Conservation (phyloP, 352 stramenopile genomes). For the Pythium vanterpoolii region DNA sequence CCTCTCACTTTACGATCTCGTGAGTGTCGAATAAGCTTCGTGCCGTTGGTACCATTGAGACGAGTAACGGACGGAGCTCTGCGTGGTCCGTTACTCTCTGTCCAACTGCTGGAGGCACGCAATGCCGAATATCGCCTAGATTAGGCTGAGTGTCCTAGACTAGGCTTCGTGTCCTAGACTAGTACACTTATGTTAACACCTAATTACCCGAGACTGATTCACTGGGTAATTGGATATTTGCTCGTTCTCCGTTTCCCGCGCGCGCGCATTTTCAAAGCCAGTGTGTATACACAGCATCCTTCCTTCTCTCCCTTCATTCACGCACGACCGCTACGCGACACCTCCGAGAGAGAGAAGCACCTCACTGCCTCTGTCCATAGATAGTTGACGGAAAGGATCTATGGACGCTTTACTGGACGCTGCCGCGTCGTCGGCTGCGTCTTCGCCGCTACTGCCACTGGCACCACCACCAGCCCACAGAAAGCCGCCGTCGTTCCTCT, state of each 20-base stretch:
- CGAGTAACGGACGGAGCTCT: no score
- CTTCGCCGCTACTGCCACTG: neutral
- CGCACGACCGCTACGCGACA: neutral
- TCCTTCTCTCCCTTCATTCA: constrained; percentile 3
- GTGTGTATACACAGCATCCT: neutral
- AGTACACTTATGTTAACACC: no score
- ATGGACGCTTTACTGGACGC: constrained; percentile 7
- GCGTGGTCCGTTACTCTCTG: no score
- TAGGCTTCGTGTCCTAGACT: no score
- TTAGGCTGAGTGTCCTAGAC: no score
- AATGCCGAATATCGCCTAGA: no score
- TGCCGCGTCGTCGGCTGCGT: neutral
- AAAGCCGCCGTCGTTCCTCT: constrained; percentile 17
- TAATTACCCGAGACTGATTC: neutral
- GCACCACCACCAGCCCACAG: neutral
- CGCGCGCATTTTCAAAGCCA: constrained; percentile 12
- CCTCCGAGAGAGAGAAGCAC: neutral
- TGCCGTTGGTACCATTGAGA: no score
- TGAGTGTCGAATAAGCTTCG: no score
- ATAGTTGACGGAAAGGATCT: no score
- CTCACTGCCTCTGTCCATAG: no score
- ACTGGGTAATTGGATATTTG: constrained; percentile 10
- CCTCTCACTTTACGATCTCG: no score
- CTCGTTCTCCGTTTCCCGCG: constrained; percentile 2
- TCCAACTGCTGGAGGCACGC: no score